Conservation (phyloP, 345 rosid genomes). For the Euclidium syriacum region DNA sequence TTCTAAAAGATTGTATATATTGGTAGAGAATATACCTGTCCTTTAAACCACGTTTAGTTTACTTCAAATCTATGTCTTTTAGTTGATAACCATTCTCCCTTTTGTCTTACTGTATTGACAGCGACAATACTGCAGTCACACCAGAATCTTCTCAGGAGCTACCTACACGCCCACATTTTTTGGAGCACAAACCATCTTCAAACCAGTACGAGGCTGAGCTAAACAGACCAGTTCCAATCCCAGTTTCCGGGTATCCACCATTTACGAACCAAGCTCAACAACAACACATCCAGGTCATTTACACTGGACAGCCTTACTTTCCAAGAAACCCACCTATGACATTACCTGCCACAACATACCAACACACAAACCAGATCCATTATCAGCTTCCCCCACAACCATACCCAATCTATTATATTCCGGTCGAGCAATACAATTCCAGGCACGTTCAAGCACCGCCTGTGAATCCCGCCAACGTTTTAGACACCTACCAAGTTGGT, state of each 20-base stretch:
- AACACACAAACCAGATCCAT: constrained; percentile 36
- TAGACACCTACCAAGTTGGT: constrained; percentile 6
- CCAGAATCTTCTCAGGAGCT: constrained; percentile 17
- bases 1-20: not conserved
- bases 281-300: constrained; percentile 39
- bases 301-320: constrained; percentile 32
- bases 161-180: constrained; percentile 12
- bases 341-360: constrained; percentile 36
- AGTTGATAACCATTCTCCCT: not conserved
- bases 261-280: constrained; percentile 39
- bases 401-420: constrained; percentile 41
- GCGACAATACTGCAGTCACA: constrained; percentile 6
- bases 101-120: not conserved
- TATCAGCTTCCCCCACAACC: constrained; percentile 43
- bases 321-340: constrained; percentile 32
- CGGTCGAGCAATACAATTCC: constrained; percentile 34
- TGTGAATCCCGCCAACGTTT: constrained; percentile 25
- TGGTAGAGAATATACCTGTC: not conserved
- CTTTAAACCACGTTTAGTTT: not conserved
- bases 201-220: constrained; percentile 26
- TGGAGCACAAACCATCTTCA: constrained; percentile 30
- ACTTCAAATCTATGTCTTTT: not conserved
- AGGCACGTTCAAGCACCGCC: constrained; percentile 25
- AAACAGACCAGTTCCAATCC: constrained; percentile 35
- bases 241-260: constrained; percentile 40